Evolutionary conservation across 306 rosid genomes (phyloP), one percentile per base, ranked within the genome.

Genomic region (Oemleria cerasiformis): DNA sequence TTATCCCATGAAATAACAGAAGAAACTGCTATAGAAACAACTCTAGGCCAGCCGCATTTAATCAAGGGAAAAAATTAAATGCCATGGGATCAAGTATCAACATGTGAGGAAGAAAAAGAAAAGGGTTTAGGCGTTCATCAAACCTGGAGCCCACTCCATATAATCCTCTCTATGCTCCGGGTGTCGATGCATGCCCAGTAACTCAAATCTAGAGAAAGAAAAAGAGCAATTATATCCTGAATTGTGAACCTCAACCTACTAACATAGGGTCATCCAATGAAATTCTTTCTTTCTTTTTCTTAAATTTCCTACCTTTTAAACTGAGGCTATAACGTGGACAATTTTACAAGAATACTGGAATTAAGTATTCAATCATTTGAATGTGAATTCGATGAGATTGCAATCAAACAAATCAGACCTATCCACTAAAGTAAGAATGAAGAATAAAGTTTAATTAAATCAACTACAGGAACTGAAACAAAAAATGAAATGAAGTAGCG

Each of bases 61-160:
- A 64, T 20, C 39, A 9, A 13, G 11, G 38, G 30, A 19, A 67
- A 67, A 30, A 17, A 11, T 34, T 9, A 53, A 4, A 9, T 55
- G 4, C 47, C 7, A 5, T 5, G 43, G 16, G 30, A 67, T 17
- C 63, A 60, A 72, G 47, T 48, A 42, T 43, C 40, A 47, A 12
- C 39, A 68, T 48, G 44, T 62, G 9, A 53, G 69, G 70, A 62
- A 55, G n/a, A 68, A 64, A 76, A 80, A 44, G 71, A 55, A 36
- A n/a, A 67, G 77, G 48, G 68, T 38, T 71, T 51, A 44, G 59
- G 62, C 44, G 66, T 50, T 64, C 44, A 67, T 73, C 91, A 79
- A 86, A 93, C 97, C 97, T 86, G 98, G 98, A 79, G 98, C 98
- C 98, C 98, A 91, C 71, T 94, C 98, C 97, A 94, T 83, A 73